Evolutionary conservation across 208 protist genomes (phyloP), one percentile per base, ranked within the genome.

Genomic region (Spongospora subterranea): DNA sequence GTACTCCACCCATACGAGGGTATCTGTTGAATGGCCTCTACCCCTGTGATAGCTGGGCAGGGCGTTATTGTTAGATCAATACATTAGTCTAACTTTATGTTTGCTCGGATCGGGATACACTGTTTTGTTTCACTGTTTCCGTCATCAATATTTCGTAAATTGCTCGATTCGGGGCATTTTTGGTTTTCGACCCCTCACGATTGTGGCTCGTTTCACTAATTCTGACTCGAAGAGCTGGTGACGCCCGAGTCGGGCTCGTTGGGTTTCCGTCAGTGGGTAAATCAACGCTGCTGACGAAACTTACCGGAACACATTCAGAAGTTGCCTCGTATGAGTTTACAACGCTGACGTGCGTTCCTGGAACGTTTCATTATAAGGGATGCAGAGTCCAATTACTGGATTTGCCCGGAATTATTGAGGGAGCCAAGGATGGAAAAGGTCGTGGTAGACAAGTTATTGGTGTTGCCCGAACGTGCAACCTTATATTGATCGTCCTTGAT

Each of bases 271-370:
- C 88, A 40, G 65, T 71, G 35, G 92, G 91, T 0, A 88, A 93
- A 95, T 98, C 97, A 1, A 99, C 98, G 0, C 95, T 99, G 46
- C 93, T 99, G 64, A 97, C 94, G 29, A 98, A 99, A 93, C 95
- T 99, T 93, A 99, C 98, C 20, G 96, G 96, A 41, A 99, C 98
- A 0, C 93, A 97, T 89, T 99, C 98, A 43, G 97, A 98, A 93
- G 97, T 98, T 32, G 98, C 97, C 53, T 97, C 97, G 29, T 99
- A 99, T 94, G 98, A 99, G 94, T 99, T 99, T 94, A 99, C 98
- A 0, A 99, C 98, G 11, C 95, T 99, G 29, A 99, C 98, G 0
- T 99, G 97, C 93, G 97, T 99, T 76, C 98, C 98, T 38, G 98
- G 92, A 91, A 95, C 94, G 20, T 95, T 96, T 76, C 46, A 90